A percentile compares a stretch with the other conserved stretches of the same genome.
Evolutionary conservation across 1,284 basidiomycete species (phyloP).

Genomic region (Gomphus sp.): DNA sequence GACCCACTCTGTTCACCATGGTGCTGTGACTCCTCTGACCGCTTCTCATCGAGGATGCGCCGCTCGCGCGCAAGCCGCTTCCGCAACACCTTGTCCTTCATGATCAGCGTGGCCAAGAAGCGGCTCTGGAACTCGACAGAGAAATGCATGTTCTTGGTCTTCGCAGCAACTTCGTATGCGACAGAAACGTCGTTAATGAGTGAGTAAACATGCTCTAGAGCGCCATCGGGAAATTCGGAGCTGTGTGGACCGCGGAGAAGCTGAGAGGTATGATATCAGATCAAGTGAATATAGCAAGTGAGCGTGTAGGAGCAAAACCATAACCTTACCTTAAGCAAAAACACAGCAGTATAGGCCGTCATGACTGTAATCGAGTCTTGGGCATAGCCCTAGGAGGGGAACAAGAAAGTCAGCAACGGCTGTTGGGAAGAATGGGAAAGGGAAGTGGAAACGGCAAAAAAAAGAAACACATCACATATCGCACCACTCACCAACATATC

Average conservation of each 20-base stretch:
- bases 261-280: slow-evolving; percentile 26
- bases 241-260: slow-evolving; percentile 52
- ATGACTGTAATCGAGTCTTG: slow-evolving; percentile 76
- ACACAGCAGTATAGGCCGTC: slow-evolving; percentile 75
- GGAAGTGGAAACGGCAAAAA: background rate
- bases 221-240: slow-evolving; percentile 45
- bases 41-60: slow-evolving; percentile 2
- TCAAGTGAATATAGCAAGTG: background rate
- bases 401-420: background rate
- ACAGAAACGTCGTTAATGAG: slow-evolving; percentile 60
- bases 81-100: slow-evolving; percentile 42
- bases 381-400: slow-evolving; percentile 51
- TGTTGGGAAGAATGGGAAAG: too few relatives aligned
- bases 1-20: background rate
- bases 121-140: slow-evolving; percentile 54
- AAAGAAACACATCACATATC: too few relatives aligned
- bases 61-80: slow-evolving; percentile 33
- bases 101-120: slow-evolving; percentile 61
- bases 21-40: background rate
- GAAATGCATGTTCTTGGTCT: slow-evolving; percentile 13
- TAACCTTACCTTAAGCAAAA: slow-evolving; percentile 55
- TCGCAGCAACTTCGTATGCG: slow-evolving; percentile 66
- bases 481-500: slow-evolving; percentile 56
- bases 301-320: too few relatives aligned
- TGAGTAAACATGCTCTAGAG: slow-evolving; percentile 50